Conservation (phyloP, 495 filamentous ascomycete genomes). For the Gamarada debralockiae region DNA sequence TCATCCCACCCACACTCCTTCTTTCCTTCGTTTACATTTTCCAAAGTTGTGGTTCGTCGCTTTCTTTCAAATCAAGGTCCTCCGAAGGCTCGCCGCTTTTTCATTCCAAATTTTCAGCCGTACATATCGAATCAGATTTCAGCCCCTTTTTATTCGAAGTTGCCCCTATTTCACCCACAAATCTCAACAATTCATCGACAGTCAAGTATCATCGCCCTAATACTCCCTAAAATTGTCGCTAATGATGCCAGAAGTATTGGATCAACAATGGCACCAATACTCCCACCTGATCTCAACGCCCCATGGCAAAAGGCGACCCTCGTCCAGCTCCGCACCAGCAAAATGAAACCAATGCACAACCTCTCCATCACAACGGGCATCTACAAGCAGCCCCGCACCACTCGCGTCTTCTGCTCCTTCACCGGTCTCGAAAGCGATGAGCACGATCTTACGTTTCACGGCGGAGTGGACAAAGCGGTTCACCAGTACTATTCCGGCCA, state of each 20-base stretch:
- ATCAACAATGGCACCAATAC: conserved; percentile 11
- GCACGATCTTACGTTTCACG: conserved; percentile 52
- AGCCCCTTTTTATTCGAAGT: background rate
- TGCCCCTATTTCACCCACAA: conserved; percentile 2
- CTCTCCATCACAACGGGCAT: conserved; percentile 45
- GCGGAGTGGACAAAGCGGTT: conserved; percentile 51
- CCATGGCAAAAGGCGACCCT: conserved; percentile 34
- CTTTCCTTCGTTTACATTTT: background rate
- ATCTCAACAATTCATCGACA: background rate
- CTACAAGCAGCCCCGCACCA: conserved; percentile 39
- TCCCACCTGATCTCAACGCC: conserved; percentile 7
- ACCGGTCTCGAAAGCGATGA: conserved; percentile 50
- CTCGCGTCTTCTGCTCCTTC: conserved; percentile 35
- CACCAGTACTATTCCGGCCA: conserved; percentile 53
- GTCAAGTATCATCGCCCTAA: background rate
- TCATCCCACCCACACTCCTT: background rate
- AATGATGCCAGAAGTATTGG: background rate
- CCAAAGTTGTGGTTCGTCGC: background rate
- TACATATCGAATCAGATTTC: background rate
- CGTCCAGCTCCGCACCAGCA: conserved; percentile 48
- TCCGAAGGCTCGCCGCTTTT: background rate
- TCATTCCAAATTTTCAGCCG: background rate
- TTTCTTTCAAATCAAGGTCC: too few species aligned
- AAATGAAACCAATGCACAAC: conserved; percentile 43
- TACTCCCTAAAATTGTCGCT: background rate